A percentile compares a stretch with the other conserved stretches of the same genome.
Conservation (phyloP, 768 basidiomycete genomes). For the Coprinopsis cinerea region DNA sequence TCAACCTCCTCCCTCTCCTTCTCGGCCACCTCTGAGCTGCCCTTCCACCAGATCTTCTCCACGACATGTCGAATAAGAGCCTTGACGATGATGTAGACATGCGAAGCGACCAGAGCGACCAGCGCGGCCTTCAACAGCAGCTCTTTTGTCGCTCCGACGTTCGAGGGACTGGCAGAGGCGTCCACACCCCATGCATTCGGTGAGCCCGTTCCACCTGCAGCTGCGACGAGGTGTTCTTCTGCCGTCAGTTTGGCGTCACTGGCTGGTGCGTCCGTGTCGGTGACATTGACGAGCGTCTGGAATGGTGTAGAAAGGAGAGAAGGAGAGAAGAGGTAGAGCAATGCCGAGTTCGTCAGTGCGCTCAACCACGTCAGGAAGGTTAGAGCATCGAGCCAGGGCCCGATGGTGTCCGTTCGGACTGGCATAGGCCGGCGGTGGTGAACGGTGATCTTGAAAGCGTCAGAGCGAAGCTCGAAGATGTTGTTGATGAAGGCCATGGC, state of each 20-base stretch:
- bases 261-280: slow-evolving; percentile 1
- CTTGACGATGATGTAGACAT: slow-evolving; percentile 73
- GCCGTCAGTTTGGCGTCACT: slow-evolving; percentile 10
- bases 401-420: slow-evolving; percentile 83
- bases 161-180: slow-evolving; percentile 13
- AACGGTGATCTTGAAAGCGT: slow-evolving; percentile 91
- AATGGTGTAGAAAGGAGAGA: slow-evolving; percentile 14
- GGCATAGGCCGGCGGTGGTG: slow-evolving; percentile 85
- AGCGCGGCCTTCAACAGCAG: slow-evolving; percentile 59
- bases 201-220: slow-evolving; percentile 10
- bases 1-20: slow-evolving; percentile 49
- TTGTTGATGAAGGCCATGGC: slow-evolving; percentile 91
- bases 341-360: slow-evolving; percentile 80
- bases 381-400: slow-evolving; percentile 89
- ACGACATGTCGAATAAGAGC: slow-evolving; percentile 60
- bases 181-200: slow-evolving; percentile 18
- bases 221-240: slow-evolving; percentile 17
- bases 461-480: slow-evolving; percentile 83
- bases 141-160: slow-evolving; percentile 37
- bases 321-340: slow-evolving; percentile 86
- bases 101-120: slow-evolving; percentile 78
- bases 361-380: slow-evolving; percentile 87
- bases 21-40: slow-evolving; percentile 58
- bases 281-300: slow-evolving; percentile 7
- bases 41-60: slow-evolving; percentile 73